Conservation (phyloP, 495 filamentous ascomycete species). For the Penicillium fimorum region DNA sequence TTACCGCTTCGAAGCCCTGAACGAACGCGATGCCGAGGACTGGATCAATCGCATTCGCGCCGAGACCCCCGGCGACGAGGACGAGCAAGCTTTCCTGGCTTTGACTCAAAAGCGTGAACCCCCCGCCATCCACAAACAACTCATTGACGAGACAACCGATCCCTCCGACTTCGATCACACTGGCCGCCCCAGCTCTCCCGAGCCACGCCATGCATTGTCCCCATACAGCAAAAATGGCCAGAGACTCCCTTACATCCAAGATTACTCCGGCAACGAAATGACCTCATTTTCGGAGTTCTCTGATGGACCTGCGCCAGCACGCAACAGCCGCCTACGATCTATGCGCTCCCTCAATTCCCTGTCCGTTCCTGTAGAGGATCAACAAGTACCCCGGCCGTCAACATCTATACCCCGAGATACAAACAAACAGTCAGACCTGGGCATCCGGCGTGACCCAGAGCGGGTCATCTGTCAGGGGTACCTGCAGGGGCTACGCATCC, state of each 20-base stretch:
- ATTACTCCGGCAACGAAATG: constrained; percentile 86
- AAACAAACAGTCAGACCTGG: constrained; percentile 55
- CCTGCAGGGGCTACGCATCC: constrained; percentile 80
- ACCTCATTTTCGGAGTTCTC: constrained; percentile 91
- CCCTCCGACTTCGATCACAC: constrained; percentile 37
- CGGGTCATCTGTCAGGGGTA: constrained; percentile 90
- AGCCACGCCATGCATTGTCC: constrained; percentile 37
- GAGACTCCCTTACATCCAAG: constrained; percentile 54
- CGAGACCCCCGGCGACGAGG: constrained; percentile 79
- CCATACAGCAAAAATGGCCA: constrained; percentile 23
- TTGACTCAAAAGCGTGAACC: constrained; percentile 45
- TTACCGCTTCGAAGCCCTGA: constrained; percentile 79
- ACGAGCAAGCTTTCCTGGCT: constrained; percentile 73
- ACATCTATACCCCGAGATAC: constrained; percentile 42
- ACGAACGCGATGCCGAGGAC: constrained; percentile 71
- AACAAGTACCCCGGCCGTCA: constrained; percentile 20
- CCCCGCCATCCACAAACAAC: constrained; percentile 36
- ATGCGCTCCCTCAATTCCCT: constrained; percentile 36
- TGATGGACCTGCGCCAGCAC: constrained; percentile 51
- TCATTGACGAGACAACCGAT: constrained; percentile 48
- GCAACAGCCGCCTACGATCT: constrained; percentile 32
- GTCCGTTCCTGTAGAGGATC: constrained; percentile 30
- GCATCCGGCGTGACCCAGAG: constrained; percentile 60
- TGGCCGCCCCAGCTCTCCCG: constrained; percentile 46
- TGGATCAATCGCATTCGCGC: constrained; percentile 83